These are phyloP conservation scores for Fagus sylvatica DNA, from an alignment of 306 rosid genomes.

Conservation along the genomic window DNA sequence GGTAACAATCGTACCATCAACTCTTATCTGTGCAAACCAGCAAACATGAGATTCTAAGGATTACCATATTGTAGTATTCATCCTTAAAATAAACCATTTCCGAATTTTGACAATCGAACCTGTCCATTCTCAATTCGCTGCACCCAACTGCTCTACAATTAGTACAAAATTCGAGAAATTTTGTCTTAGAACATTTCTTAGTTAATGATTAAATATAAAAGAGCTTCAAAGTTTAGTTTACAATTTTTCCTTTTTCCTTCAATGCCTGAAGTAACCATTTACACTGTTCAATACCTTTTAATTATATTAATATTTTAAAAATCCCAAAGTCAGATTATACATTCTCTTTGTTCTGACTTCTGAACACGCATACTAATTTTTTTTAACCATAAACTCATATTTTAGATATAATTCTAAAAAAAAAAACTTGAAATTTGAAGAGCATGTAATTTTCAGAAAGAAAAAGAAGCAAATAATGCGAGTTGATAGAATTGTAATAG, in stretches of 20 bases:
- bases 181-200: too few species aligned
- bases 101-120: constrained; percentile 49
- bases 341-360: too few species aligned
- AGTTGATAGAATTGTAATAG: background rate
- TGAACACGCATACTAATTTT: too few species aligned
- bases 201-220: background rate
- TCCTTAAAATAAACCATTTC: constrained; percentile 19
- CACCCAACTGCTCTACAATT: constrained; percentile 74
- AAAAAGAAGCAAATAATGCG: background rate
- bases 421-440: too few species aligned
- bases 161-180: constrained; percentile 7
- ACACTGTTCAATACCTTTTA: too few species aligned
- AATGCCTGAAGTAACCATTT: background rate
- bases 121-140: constrained; percentile 79
- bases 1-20: constrained; percentile 58
- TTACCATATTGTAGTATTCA: constrained; percentile 4
- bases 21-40: constrained; percentile 58
- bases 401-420: too few species aligned
- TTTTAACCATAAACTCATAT: too few species aligned
- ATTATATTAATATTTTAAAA: too few species aligned
- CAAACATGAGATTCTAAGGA: constrained; percentile 29
- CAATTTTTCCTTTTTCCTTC: background rate
- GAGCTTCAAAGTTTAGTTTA: too few species aligned
- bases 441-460: background rate
- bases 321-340: too few species aligned